phyloP scores from a whole-genome alignment of 2,329 filamentous ascomycete species.

The Coleophoma cylindrospora region DNA sequence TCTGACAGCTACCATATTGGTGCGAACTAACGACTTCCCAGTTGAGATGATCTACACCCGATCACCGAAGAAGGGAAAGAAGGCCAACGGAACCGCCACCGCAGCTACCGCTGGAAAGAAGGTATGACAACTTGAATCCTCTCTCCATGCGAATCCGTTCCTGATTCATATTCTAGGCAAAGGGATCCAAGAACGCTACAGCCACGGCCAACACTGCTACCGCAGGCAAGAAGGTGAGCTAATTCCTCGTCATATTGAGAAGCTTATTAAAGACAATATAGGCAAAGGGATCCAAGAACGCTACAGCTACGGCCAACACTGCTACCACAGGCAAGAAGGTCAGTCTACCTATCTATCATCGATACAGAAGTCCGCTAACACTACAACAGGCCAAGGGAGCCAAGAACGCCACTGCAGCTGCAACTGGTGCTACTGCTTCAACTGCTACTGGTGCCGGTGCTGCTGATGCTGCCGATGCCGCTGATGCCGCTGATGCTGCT shows the following conservation, averaged over 20 bases:
- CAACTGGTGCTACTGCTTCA: neutral
- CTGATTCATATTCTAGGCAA: neutral
- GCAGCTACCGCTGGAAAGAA: slow-evolving; percentile 7
- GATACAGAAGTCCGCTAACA: neutral
- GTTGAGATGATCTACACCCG: slow-evolving; percentile 13
- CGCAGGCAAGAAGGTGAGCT: slow-evolving; percentile 3
- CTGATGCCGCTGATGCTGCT: slow-evolving; percentile 3
- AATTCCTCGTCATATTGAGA: no score
- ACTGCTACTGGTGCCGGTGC: slow-evolving; percentile 1
- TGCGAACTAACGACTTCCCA: slow-evolving; percentile 4
- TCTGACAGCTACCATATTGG: neutral
- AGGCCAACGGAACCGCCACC: slow-evolving; percentile 1
- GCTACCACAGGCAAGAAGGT: slow-evolving; percentile 1
- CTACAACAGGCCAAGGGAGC: slow-evolving; percentile 8
- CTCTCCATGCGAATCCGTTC: no score
- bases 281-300: slow-evolving; percentile 5
- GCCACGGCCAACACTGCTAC: slow-evolving; percentile 3
- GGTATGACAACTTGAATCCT: neutral
- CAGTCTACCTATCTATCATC: neutral
- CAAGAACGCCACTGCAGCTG: slow-evolving; percentile 12
- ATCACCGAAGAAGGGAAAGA: slow-evolving; percentile 14
- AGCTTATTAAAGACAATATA: neutral
- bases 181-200: slow-evolving; percentile 4
- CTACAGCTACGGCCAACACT: neutral
- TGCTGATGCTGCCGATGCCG: neutral